Evolutionary conservation across 441 rosid species (phyloP).

Genomic region (Caryocar brasiliense): DNA sequence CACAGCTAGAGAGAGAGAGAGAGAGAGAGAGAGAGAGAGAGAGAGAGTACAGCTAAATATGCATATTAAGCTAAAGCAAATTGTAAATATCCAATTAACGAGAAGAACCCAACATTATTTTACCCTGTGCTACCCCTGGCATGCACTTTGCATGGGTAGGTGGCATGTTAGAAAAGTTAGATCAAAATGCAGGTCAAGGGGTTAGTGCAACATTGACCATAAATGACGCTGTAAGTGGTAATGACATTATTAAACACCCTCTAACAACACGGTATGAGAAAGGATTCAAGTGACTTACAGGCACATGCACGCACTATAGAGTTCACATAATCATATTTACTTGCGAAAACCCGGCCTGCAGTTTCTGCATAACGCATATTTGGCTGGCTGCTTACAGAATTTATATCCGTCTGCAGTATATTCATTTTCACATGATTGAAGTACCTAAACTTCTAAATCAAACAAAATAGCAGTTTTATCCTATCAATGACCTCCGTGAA

Average conservation of each 20-base stretch:
- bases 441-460: constrained; percentile 9
- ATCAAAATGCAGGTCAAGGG: too few species aligned
- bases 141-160: too few species aligned
- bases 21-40: neutral
- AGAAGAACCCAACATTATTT: too few species aligned
- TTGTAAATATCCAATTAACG: too few species aligned
- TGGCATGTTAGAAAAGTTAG: too few species aligned
- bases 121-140: too few species aligned
- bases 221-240: neutral
- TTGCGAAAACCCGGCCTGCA: constrained; percentile 57
- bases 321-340: constrained; percentile 75
- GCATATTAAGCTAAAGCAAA: too few species aligned
- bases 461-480: constrained; percentile 3
- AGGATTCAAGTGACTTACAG: constrained; percentile 44
- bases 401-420: constrained; percentile 74
- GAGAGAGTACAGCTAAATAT: too few species aligned
- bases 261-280: too few species aligned
- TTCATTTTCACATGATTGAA: constrained; percentile 10
- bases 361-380: constrained; percentile 53
- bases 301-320: constrained; percentile 78
- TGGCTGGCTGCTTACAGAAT: constrained; percentile 65
- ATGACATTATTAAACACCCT: neutral
- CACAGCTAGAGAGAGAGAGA: neutral
- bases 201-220: neutral
- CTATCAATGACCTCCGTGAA: constrained; percentile 49